These are phyloP conservation scores for Pleurotus platypus DNA, from an alignment of 768 basidiomycete species.

Conservation along the genomic window DNA sequence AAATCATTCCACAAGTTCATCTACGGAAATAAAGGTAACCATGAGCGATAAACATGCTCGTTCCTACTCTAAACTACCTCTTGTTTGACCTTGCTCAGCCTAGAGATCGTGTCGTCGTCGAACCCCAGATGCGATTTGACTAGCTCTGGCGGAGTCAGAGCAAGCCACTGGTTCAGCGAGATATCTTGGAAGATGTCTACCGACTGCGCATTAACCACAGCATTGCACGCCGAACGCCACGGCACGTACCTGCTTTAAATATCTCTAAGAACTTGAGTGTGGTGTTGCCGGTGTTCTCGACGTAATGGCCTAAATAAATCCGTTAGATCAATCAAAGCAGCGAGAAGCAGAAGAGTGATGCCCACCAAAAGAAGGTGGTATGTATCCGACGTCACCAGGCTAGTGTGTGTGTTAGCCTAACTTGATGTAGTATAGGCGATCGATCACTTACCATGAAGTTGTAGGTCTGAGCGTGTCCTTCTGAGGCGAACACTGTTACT, in stretches of 20 bases:
- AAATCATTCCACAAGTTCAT: too few relatives aligned
- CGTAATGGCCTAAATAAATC: slow-evolving; percentile 41
- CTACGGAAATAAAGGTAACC: too few relatives aligned
- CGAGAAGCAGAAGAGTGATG: neutral
- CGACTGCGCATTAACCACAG: neutral
- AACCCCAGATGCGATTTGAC: slow-evolving; percentile 43
- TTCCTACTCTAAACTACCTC: slow-evolving; percentile 23
- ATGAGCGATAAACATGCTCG: too few relatives aligned
- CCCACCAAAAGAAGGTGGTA: slow-evolving; percentile 32
- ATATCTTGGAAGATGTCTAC: slow-evolving; percentile 30
- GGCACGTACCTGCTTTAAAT: slow-evolving; percentile 34
- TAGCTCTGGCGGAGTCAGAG: slow-evolving; percentile 40
- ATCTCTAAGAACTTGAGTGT: slow-evolving; percentile 47
- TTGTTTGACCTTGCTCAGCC: slow-evolving; percentile 36
- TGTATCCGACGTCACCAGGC: slow-evolving; percentile 37
- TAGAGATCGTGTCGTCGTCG: slow-evolving; percentile 29
- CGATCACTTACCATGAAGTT: slow-evolving; percentile 42
- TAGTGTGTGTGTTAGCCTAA: slow-evolving; percentile 8
- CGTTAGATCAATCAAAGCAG: neutral
- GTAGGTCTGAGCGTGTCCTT: slow-evolving; percentile 52
- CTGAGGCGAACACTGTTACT: slow-evolving; percentile 53
- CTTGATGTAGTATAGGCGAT: neutral
- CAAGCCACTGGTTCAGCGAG: slow-evolving; percentile 26
- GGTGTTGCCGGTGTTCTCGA: slow-evolving; percentile 51
- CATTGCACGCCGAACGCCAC: neutral